Base-by-base conservation (phyloP, 169 alveolate genomes). In the Perkinsus olseni region DNA sequence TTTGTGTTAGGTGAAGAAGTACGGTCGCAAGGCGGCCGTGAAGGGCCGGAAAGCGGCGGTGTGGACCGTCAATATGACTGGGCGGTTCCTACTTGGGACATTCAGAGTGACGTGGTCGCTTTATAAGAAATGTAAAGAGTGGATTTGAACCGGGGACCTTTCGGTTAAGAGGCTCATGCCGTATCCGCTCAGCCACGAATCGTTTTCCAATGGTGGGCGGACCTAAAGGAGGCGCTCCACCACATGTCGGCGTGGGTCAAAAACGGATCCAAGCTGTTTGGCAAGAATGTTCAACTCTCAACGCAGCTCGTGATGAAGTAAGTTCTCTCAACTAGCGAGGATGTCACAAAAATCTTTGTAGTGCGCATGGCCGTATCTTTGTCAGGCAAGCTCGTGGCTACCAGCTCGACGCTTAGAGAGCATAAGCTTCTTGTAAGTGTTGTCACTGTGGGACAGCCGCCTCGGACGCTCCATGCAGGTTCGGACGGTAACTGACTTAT, bases 401-500 rank as follows among this genome's bases (percentile, higher is more conserved):
- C 91, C 98, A 97, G 28, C 94, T 97, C 93, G n/a, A 94, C 97
- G 24, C 95, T 95, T 94, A 94, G 96, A 39, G 98, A 97, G 92
- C 96, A 97, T 92, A 97, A 97, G 91, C 94, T 97, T 90, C 94
- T 97, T 74, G 97, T 95, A 93, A 94, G 74, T 40, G 50, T 40
- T 40, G 50, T 40, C 50, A 11, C 50, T 40, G n/a, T n/a, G n/a
- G n/a, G n/a, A n/a, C n/a, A n/a, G n/a, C n/a, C n/a, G 10, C 40
- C 31, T 17, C 40, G 31, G 0, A 3, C 28, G 38, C 40, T 21
- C 1, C 34, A 62, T 62, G 34, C 24, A 74, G 92, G 94, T 94
- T 4, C 95, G 97, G 45, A 97, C 99, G 13, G 94, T 97, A 91
- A 96, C 96, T 74, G 99, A 97, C 92, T 96, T 97, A 39, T 92